Evolutionary conservation across 1,284 basidiomycete genomes (phyloP).

Genomic region (Pseudozyma tsukubaensis): DNA sequence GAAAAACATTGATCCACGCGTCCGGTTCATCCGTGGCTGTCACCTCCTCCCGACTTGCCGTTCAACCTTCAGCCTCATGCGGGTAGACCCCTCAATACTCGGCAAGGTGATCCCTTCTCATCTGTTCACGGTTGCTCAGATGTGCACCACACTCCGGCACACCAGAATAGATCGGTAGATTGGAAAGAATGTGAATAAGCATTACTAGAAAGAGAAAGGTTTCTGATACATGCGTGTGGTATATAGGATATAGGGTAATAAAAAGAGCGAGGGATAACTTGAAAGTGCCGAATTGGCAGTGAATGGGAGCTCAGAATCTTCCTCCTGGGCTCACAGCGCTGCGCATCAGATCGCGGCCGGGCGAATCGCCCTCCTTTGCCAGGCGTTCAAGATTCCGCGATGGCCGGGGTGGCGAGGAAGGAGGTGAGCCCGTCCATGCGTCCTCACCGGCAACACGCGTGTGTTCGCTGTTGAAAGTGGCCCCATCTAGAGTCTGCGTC

Average conservation of each 20-base stretch:
- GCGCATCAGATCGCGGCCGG: neutral
- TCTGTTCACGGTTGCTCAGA: too few species aligned
- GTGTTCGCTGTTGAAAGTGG: neutral
- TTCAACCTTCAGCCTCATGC: too few species aligned
- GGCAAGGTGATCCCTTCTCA: neutral
- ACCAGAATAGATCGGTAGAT: too few species aligned
- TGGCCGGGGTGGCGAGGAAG: conserved; percentile 13
- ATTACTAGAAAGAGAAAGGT: neutral
- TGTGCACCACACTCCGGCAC: too few species aligned
- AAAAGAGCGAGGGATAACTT: neutral
- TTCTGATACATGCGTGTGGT: conserved; percentile 3
- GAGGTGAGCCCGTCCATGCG: conserved; percentile 7
- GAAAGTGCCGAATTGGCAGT: too few species aligned
- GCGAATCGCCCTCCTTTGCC: neutral
- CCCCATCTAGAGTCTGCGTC: neutral
- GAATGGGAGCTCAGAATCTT: neutral
- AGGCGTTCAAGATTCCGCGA: conserved; percentile 8
- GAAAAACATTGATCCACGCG: conserved; percentile 6
- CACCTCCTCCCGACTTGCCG: too few species aligned
- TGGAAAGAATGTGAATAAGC: neutral
- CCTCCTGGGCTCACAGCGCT: conserved; percentile 2
- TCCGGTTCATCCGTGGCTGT: too few species aligned
- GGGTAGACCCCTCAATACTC: neutral
- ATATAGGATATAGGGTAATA: neutral
- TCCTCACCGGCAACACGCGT: neutral